These are phyloP conservation scores for Maudiozyma pseudohumilis DNA, from an alignment of 805 yeast genomes.

Conservation along the genomic window DNA sequence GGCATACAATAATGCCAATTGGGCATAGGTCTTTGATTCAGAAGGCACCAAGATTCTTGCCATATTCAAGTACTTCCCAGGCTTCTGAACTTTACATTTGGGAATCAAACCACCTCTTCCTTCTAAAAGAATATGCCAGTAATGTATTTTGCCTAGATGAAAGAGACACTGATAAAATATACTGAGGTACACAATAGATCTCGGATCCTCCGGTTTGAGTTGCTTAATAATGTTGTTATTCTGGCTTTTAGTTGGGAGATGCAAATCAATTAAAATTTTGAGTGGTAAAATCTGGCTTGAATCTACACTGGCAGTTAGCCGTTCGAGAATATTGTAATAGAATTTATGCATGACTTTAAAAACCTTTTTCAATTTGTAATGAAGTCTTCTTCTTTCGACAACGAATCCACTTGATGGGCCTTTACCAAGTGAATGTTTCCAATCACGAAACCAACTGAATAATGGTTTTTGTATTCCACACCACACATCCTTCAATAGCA, in stretches of 20 bases:
- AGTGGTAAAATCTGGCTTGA: slow-evolving; percentile 9
- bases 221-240: neutral
- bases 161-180: slow-evolving; percentile 4
- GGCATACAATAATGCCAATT: slow-evolving; percentile 2
- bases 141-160: slow-evolving; percentile 4
- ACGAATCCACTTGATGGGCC: slow-evolving; percentile 5
- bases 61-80: slow-evolving; percentile 5
- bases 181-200: neutral
- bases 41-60: slow-evolving; percentile 7
- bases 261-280: too few species aligned
- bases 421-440: slow-evolving; percentile 9
- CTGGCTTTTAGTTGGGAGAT: too few species aligned
- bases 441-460: slow-evolving; percentile 1
- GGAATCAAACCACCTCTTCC: neutral
- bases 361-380: slow-evolving; percentile 41
- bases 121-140: slow-evolving; percentile 2
- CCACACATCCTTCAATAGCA: neutral
- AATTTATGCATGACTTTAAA: slow-evolving; percentile 39
- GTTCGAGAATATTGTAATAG: slow-evolving; percentile 34
- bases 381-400: slow-evolving; percentile 49
- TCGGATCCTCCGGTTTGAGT: neutral
- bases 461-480: neutral
- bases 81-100: slow-evolving; percentile 1
- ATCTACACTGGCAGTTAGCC: slow-evolving; percentile 6
- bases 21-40: slow-evolving; percentile 5